Evolutionary conservation across 2,329 filamentous ascomycete species (phyloP), one percentile per base, ranked within the genome.

Genomic region (Byssothecium circinans): DNA sequence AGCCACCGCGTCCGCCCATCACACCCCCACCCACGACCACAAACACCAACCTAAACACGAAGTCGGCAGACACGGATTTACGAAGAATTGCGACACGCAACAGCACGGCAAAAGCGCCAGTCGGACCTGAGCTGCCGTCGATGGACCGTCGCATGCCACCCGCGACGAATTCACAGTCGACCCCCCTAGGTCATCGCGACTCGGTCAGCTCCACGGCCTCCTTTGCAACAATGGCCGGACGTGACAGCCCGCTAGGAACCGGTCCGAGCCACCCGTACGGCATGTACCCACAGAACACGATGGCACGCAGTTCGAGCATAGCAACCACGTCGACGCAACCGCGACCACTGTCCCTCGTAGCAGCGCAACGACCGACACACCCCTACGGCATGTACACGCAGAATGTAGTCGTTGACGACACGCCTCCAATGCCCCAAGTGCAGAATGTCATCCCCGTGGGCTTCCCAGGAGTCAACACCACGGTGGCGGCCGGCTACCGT

Each of bases 351-450:
- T 79, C 73, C 20, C 57, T 84, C 2, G 83, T 86, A 57, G 76
- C 77, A 10, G 81, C 83, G 15, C 81, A 78, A 41, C 83, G 83
- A 2, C 91, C 91, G 8, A 83, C 88, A 49, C 91, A 96, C 64
- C 91, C 91, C 0, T 96, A 96, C 66, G 82, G 80, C 33, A 82
- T 95, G 78, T 96, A 96, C 61, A 81, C 88, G 4, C 91, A 96
- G 66, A 90, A 84, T 57, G 89, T 88, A 0, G 83, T 86, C 50
- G 83, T 86, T 50, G 77, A 77, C 48, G 67, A 71, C 17, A 65
- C 68, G 33, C 55, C 62, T 41, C 49, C 57, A 22, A 45, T 49
- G n/a, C 73, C 74, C 52, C 67, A 63, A 42, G 74, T 68, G 49
- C 65, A 65, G 46, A 54, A 64, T 7, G 51, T 58, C 32, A 87